These are phyloP conservation scores for Plasmodium chabaudi DNA, from an alignment of 169 alveolate species.

Conservation along the genomic window DNA sequence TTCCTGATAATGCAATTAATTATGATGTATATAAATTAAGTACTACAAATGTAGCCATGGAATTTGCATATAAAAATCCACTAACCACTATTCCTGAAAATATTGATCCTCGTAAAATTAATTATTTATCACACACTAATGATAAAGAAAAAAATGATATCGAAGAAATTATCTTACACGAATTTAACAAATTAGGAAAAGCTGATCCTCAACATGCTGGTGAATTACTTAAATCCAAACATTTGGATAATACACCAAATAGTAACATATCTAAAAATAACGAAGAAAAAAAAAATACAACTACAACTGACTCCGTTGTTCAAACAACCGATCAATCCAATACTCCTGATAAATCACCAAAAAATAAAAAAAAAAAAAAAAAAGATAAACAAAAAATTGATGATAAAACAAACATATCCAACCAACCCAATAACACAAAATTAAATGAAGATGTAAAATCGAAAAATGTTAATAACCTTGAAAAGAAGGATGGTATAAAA, in stretches of 20 bases:
- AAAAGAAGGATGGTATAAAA: not conserved
- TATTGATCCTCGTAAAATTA: not conserved
- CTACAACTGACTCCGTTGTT: no score
- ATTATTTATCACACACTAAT: not conserved
- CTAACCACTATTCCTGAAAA: no score
- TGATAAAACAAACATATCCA: not conserved
- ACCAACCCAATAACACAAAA: not conserved
- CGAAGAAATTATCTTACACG: conserved; percentile 32
- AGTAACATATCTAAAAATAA: no score
- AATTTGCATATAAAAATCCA: no score
- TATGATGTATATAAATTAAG: not conserved
- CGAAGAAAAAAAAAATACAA: no score
- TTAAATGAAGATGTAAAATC: not conserved
- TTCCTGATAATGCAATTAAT: not conserved
- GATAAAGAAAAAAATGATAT: conserved; percentile 31
- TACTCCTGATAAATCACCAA: no score
- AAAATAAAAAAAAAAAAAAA: not conserved
- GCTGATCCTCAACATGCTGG: not conserved
- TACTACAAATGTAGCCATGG: not conserved
- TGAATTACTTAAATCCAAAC: no score
- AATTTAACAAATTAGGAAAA: conserved; percentile 31
- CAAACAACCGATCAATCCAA: no score
- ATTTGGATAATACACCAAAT: no score
- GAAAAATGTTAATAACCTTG: not conserved
- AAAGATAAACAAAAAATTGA: not conserved